Evolutionary conservation across 495 filamentous ascomycete species (phyloP).

Genomic region (Pyronema domesticum): DNA sequence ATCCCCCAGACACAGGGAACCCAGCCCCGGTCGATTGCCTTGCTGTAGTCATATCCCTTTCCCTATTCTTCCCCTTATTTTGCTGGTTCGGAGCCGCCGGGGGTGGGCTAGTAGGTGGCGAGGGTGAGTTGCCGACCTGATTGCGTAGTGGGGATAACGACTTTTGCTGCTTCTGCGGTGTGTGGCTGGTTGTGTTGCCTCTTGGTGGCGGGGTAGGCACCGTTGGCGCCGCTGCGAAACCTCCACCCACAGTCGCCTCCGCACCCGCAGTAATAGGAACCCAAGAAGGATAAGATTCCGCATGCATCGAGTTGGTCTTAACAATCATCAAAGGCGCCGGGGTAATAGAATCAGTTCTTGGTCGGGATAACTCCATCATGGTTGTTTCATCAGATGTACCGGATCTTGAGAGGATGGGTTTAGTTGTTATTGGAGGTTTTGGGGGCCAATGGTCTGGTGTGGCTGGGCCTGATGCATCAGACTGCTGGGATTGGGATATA

Average conservation of each 20-base stretch:
- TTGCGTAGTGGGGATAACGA: conserved; percentile 20
- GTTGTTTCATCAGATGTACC: neutral
- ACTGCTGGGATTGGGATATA: too few relatives aligned
- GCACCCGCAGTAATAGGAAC: too few relatives aligned
- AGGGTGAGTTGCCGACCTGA: conserved; percentile 10
- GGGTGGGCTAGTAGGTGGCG: neutral
- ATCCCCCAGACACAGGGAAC: too few relatives aligned
- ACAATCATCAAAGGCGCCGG: neutral
- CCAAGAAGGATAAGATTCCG: neutral
- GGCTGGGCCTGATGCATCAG: neutral
- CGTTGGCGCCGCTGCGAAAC: neutral
- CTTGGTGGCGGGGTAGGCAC: neutral
- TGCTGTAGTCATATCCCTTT: neutral
- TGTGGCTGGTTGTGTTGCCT: neutral
- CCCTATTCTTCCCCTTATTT: conserved; percentile 2
- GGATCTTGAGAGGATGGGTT: neutral
- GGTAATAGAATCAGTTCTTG: too few relatives aligned
- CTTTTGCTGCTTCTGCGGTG: conserved; percentile 9
- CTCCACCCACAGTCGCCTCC: neutral
- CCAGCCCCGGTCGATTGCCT: too few relatives aligned
- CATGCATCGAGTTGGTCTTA: neutral
- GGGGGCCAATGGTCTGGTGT: neutral
- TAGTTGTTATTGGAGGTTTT: neutral
- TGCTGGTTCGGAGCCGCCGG: too few relatives aligned
- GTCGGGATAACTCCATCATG: too few relatives aligned